A percentile compares a stretch with the other conserved stretches of the same genome.
phyloP scores from a whole-genome alignment of 495 filamentous ascomycete genomes.

The Eremomyces bilateralis region DNA sequence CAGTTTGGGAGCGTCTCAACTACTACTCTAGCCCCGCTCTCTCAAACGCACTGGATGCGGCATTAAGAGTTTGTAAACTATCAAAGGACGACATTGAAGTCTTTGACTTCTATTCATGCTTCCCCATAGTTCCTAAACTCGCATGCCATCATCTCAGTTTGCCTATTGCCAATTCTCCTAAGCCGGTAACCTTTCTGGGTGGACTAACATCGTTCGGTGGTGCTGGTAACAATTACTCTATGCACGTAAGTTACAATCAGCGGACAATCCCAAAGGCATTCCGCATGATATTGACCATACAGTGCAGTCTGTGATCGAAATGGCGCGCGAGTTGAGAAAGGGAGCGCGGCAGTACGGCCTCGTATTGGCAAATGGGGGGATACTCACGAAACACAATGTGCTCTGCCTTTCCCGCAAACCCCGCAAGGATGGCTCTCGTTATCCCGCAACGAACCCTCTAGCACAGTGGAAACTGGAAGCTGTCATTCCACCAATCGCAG shows the following conservation, averaged over 20 bases:
- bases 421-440: constrained; percentile 15
- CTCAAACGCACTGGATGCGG: constrained; percentile 27
- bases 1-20: constrained; percentile 33
- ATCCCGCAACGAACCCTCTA: constrained; percentile 22
- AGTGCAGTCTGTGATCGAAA: constrained; percentile 26
- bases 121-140: constrained; percentile 37
- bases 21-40: constrained; percentile 27
- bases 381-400: constrained; percentile 31
- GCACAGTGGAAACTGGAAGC: constrained; percentile 14
- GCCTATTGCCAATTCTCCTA: constrained; percentile 18
- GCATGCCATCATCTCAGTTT: constrained; percentile 30
- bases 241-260: constrained; percentile 24
- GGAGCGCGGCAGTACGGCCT: constrained; percentile 23
- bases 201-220: constrained; percentile 37
- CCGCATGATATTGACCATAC: neutral
- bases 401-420: constrained; percentile 26
- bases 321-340: constrained; percentile 23
- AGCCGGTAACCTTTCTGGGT: constrained; percentile 30
- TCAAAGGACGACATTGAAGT: constrained; percentile 25
- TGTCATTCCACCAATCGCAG: constrained; percentile 16
- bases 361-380: constrained; percentile 33
- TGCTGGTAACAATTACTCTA: constrained; percentile 37
- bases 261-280: neutral
- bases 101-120: constrained; percentile 37
- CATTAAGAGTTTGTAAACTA: constrained; percentile 18